Percentiles rank a stretch among this genome's conserved stretches.
Conservation (phyloP, 768 basidiomycete genomes). For the Termitomyces sp. region DNA sequence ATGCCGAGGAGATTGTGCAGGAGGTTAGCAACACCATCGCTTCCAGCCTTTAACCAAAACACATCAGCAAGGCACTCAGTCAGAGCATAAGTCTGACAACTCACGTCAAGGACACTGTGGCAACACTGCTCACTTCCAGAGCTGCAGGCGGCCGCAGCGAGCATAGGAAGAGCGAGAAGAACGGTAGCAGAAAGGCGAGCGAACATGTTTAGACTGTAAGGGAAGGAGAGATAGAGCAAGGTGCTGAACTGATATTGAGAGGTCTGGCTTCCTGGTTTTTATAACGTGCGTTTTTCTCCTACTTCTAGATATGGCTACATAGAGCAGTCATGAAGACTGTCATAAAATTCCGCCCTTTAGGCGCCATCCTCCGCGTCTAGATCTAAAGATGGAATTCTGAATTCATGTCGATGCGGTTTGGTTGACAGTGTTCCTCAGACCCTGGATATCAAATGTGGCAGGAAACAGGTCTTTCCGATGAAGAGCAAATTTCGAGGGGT, state of each 20-base stretch:
- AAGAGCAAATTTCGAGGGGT: not conserved
- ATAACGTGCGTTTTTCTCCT: not conserved
- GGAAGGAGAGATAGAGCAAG: not conserved
- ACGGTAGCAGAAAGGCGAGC: slow-evolving; percentile 4
- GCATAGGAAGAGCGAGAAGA: slow-evolving; percentile 3
- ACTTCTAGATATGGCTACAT: not conserved
- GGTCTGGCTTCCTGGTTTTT: not conserved
- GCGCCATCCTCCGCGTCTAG: too few species aligned
- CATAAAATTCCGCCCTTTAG: not conserved
- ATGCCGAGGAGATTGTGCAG: not conserved
- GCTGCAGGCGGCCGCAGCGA: slow-evolving; percentile 1
- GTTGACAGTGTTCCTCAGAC: not conserved
- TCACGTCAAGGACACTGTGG: not conserved
- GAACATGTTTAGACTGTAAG: not conserved
- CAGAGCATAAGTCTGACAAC: not conserved
- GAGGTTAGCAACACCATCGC: not conserved
- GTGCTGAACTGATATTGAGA: not conserved
- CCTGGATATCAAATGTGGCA: not conserved
- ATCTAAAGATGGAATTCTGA: not conserved
- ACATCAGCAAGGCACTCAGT: not conserved
- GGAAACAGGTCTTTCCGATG: not conserved
- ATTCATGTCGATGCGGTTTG: not conserved
- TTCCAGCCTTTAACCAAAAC: not conserved
- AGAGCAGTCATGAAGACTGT: not conserved
- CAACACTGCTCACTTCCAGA: slow-evolving; percentile 1